phyloP scores from a whole-genome alignment of 768 basidiomycete species.

The Podaxis rugospora region DNA sequence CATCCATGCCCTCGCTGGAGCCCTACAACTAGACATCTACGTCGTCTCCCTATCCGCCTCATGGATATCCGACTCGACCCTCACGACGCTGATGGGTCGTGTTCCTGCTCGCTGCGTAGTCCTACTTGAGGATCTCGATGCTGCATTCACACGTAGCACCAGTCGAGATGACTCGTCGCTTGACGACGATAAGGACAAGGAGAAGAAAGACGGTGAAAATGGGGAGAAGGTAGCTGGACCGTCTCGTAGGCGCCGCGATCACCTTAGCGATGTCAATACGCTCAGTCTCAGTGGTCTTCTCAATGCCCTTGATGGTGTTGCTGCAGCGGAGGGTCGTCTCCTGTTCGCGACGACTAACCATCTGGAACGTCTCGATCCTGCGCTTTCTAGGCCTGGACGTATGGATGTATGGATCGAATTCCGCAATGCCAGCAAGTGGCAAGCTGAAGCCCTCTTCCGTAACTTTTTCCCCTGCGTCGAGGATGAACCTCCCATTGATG shows the following conservation, averaged over 20 bases:
- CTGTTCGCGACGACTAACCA: conserved; percentile 92
- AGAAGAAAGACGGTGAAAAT: conserved; percentile 28
- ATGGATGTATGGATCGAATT: conserved; percentile 95
- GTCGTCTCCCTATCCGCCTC: conserved; percentile 83
- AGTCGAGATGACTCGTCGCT: conserved; percentile 53
- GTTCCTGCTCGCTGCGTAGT: conserved; percentile 85
- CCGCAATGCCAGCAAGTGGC: conserved; percentile 80
- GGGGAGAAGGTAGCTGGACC: conserved; percentile 18
- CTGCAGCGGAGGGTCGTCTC: conserved; percentile 82
- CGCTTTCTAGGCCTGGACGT: conserved; percentile 85
- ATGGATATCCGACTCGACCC: conserved; percentile 85
- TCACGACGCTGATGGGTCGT: conserved; percentile 82
- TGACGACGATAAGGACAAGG: conserved; percentile 38
- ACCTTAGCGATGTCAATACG: conserved; percentile 75
- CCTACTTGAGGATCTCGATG: conserved; percentile 87
- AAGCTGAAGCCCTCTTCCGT: conserved; percentile 81
- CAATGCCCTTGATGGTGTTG: conserved; percentile 84
- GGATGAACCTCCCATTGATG: conserved; percentile 33
- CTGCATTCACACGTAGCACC: conserved; percentile 78
- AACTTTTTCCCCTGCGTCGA: conserved; percentile 81
- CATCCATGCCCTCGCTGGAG: conserved; percentile 84
- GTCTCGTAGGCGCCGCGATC: conserved; percentile 41
- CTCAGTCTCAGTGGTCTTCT: conserved; percentile 77
- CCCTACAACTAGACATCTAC: conserved; percentile 88
- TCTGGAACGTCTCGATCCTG: conserved; percentile 85